Conservation (phyloP, 768 basidiomycete genomes). For the Termitomyces sp. region DNA sequence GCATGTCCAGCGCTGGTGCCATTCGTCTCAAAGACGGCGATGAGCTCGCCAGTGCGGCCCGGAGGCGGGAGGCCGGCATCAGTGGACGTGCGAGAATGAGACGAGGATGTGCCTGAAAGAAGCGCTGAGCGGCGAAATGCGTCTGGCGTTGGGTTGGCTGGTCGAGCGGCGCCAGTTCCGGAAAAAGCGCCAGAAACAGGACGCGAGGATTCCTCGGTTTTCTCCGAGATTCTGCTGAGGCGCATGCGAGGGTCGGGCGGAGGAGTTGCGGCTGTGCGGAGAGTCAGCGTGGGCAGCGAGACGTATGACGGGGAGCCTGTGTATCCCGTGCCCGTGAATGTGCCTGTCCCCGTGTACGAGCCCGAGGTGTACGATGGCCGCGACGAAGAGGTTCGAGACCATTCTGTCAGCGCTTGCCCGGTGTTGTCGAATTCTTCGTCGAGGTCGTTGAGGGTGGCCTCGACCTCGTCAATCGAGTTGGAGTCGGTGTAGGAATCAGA, state of each 20-base stretch:
- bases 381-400: constrained; percentile 52
- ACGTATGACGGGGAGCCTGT: constrained; percentile 46
- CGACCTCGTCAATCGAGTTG: constrained; percentile 69
- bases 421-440: constrained; percentile 67
- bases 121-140: constrained; percentile 44
- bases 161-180: constrained; percentile 27
- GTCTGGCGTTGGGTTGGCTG: constrained; percentile 40
- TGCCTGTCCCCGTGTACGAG: constrained; percentile 30
- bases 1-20: constrained; percentile 47
- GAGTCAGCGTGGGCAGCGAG: constrained; percentile 36
- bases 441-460: constrained; percentile 60
- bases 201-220: constrained; percentile 69
- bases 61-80: constrained; percentile 53
- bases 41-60: constrained; percentile 64
- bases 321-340: constrained; percentile 33
- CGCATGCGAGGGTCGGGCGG: constrained; percentile 38
- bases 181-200: constrained; percentile 46
- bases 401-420: constrained; percentile 62
- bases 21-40: constrained; percentile 72
- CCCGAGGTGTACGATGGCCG: constrained; percentile 38
- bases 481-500: constrained; percentile 44
- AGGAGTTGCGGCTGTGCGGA: constrained; percentile 29
- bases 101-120: constrained; percentile 30
- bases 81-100: constrained; percentile 55
- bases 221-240: constrained; percentile 77